Conservation (phyloP, 2,329 filamentous ascomycete genomes). For the Colletotrichum aenigma region DNA sequence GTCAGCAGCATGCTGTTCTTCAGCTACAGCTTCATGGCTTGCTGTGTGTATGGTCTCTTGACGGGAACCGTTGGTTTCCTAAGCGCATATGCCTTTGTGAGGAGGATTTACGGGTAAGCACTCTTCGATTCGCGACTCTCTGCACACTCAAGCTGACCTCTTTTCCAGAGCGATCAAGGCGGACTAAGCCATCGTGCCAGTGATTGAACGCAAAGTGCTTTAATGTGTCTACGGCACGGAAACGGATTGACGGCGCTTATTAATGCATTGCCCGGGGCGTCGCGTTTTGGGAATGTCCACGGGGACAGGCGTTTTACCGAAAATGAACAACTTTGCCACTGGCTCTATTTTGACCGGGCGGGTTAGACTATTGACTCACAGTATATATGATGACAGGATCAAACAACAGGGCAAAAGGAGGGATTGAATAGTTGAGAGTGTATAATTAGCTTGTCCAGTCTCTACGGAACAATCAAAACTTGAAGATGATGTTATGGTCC, state of each 20-base stretch:
- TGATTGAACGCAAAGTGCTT: not conserved
- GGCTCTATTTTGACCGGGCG: not conserved
- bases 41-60: conserved; percentile 78
- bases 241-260: not conserved
- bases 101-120: conserved; percentile 79
- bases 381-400: conserved; percentile 15
- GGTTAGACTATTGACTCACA: not conserved
- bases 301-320: conserved; percentile 8
- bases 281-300: not conserved
- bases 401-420: not conserved
- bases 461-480: not conserved
- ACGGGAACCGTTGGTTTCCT: conserved; percentile 86
- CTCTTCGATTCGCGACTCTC: not conserved
- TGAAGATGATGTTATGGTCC: not conserved
- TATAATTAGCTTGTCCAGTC: not conserved
- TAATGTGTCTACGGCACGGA: not conserved
- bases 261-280: conserved; percentile 12
- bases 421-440: not conserved
- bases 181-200: conserved; percentile 36
- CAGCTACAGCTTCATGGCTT: conserved; percentile 82
- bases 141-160: conserved; percentile 2
- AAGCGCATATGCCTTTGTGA: conserved; percentile 82
- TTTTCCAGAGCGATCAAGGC: conserved; percentile 53
- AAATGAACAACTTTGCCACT: not conserved
- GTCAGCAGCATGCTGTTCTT: conserved; percentile 84